A percentile compares a stretch with the other conserved stretches of the same genome.
phyloP scores from a whole-genome alignment of 2,329 filamentous ascomycete genomes.

The Epichloe aotearoae region DNA sequence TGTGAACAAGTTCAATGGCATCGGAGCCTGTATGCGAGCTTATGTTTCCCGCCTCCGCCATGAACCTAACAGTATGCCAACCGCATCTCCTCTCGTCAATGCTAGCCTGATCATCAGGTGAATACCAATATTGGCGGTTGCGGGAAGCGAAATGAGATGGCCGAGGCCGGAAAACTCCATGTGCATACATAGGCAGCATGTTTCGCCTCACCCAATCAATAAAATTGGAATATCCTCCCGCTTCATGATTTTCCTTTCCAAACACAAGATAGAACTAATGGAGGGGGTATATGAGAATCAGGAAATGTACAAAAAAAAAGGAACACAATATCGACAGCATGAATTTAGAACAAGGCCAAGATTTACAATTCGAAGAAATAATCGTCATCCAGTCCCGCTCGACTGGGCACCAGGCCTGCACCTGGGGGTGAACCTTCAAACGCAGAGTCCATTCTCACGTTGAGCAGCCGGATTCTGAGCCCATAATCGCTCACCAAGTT shows the following conservation, averaged over 20 bases:
- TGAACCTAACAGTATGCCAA: background rate
- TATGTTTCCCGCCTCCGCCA: background rate
- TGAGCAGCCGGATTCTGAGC: conserved; percentile 81
- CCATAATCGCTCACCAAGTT: conserved; percentile 80
- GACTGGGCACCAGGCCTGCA: conserved; percentile 62
- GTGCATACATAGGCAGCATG: background rate
- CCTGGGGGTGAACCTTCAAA: conserved; percentile 56
- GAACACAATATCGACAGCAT: no score
- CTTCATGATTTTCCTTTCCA: background rate
- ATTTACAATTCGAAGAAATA: conserved; percentile 72
- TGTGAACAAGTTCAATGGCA: background rate
- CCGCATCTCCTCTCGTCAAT: background rate
- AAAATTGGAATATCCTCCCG: background rate
- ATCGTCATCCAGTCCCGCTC: conserved; percentile 79
- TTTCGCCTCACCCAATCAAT: background rate
- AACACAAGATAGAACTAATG: background rate
- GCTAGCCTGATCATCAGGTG: background rate
- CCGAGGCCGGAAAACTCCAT: background rate
- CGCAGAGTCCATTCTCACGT: conserved; percentile 71
- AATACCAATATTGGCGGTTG: no score
- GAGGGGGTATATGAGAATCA: conserved; percentile 2
- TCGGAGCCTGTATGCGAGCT: background rate
- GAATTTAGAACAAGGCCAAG: no score
- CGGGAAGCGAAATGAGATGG: no score
- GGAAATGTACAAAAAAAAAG: background rate